Evolutionary conservation across 2,329 filamentous ascomycete species (phyloP), one percentile per base, ranked within the genome.

Genomic region (Huntiella abstrusa): DNA sequence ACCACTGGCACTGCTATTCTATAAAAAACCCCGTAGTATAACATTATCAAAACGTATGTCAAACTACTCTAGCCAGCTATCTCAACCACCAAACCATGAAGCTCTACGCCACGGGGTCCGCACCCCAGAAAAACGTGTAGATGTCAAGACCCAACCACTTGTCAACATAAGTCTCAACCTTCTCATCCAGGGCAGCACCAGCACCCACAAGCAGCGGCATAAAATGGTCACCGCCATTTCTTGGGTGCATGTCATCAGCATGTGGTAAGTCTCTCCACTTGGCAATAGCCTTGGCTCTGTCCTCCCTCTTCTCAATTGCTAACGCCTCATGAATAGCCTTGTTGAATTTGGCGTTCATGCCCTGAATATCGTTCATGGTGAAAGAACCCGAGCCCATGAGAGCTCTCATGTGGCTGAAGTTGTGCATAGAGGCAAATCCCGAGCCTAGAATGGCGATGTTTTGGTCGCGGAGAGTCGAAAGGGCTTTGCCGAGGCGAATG

Each of bases 381-480:
- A 35, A 5, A 8, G 49, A 42, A 40, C 53, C 50, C 12, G 54
- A 52, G 41, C 44, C 48, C 17, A 55, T 53, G 19, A 66, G 52
- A 38, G 52, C 47, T 22, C 66, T 62, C 64, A 75, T 67, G 28
- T 62, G 53, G 17, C 61, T 57, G 6, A 75, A 53, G 55, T 75
- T 75, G 56, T 76, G 73, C 47, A 75, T 62, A 2, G 67, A 70
- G 1, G 73, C 70, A 52, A 75, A 75, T 17, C 73, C 73, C 0
- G 70, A 74, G n/a, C 73, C 73, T 36, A 76, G 53, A 47, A 77
- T 64, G 52, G 72, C 72, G n/a, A 77, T 60, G 57, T 71, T 71
- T 22, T 64, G 59, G 34, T 61, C 59, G 11, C 72, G 68, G 41
- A 77, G 65, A 6, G 54, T 53, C 10, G 57, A 55, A 8, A 77